Percentiles rank a stretch among this genome's conserved stretches.
These are phyloP conservation scores for Lactarius pseudohatsudake DNA, from an alignment of 768 basidiomycete genomes.

Conservation along the genomic window DNA sequence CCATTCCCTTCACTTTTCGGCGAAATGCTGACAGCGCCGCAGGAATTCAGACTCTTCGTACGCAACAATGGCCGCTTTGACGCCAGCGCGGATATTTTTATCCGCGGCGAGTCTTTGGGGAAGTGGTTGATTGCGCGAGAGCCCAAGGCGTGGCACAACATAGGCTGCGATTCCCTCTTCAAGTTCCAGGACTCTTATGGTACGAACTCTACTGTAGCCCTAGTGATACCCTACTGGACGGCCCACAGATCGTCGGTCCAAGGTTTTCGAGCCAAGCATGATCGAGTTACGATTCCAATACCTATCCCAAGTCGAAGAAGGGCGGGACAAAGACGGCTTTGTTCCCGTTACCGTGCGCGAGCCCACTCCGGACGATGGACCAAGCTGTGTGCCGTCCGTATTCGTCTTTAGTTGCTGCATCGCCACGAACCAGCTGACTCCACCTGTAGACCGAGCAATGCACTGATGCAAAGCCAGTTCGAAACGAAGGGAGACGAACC, in stretches of 20 bases:
- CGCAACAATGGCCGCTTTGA: slow-evolving; percentile 12
- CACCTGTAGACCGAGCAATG: slow-evolving; percentile 3
- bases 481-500: neutral
- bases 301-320: slow-evolving; percentile 3
- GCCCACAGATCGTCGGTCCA: slow-evolving; percentile 11
- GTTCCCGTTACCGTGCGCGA: slow-evolving; percentile 6
- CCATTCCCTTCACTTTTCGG: neutral
- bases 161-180: slow-evolving; percentile 19
- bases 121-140: slow-evolving; percentile 22
- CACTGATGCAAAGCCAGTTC: slow-evolving; percentile 16
- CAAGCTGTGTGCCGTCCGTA: slow-evolving; percentile 10
- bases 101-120: slow-evolving; percentile 7
- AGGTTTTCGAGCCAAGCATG: slow-evolving; percentile 8
- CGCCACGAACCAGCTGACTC: neutral
- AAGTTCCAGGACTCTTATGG: slow-evolving; percentile 15
- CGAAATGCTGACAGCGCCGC: neutral
- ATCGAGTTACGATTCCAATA: slow-evolving; percentile 14
- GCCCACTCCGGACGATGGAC: slow-evolving; percentile 11
- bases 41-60: slow-evolving; percentile 17
- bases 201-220: neutral
- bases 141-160: slow-evolving; percentile 17
- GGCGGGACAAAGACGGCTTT: neutral
- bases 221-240: neutral
- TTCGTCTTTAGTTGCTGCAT: neutral
- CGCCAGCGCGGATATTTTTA: slow-evolving; percentile 15